Conservation (phyloP, 257 asterid species). For the Solanum lignicaule region DNA sequence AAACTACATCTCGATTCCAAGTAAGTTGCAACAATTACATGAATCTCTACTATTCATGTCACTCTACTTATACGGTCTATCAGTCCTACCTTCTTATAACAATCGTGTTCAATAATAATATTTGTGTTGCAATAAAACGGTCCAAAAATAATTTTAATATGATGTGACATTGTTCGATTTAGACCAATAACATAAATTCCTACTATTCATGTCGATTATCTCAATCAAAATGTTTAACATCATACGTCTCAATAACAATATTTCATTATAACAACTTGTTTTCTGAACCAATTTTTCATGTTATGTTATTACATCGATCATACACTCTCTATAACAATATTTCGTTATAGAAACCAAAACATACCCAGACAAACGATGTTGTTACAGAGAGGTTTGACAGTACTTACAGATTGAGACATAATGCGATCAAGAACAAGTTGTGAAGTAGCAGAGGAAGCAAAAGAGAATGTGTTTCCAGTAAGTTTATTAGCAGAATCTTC, state of each 20-base stretch:
- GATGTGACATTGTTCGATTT: fast-evolving
- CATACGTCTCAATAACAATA: not conserved
- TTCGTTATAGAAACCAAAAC: no score
- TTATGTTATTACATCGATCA: not conserved
- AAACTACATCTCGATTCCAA: not conserved
- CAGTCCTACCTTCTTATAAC: not conserved
- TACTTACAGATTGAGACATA: constrained; percentile 89
- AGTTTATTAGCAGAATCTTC: constrained; percentile 53
- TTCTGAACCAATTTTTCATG: not conserved
- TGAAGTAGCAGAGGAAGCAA: constrained; percentile 94
- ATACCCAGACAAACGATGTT: no score
- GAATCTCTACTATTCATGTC: not conserved
- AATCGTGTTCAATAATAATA: fast-evolving
- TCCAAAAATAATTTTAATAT: no score
- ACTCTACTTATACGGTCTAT: not conserved
- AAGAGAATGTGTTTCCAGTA: constrained; percentile 79
- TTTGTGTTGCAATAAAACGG: not conserved
- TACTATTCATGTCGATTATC: not conserved
- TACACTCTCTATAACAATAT: not conserved
- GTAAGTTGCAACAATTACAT: not conserved
- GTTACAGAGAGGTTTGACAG: no score
- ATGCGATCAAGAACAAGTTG: constrained; percentile 95
- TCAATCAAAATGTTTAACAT: not conserved
- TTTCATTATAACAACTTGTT: not conserved
- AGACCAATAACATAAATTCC: not conserved